These are phyloP conservation scores for Paraphoma chrysanthemicola DNA, from an alignment of 2,329 filamentous ascomycete genomes.

Conservation along the genomic window DNA sequence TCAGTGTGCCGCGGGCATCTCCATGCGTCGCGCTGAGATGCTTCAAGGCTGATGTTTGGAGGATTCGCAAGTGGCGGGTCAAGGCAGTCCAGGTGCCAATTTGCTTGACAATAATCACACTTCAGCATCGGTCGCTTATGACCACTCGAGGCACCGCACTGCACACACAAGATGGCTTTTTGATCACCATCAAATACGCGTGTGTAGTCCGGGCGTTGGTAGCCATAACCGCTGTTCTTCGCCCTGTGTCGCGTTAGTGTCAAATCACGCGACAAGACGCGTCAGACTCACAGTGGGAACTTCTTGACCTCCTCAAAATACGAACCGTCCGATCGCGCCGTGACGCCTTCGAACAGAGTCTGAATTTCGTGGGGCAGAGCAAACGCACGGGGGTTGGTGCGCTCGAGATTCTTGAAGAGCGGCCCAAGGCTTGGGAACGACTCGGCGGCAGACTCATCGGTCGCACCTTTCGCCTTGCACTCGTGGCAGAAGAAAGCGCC, in stretches of 20 bases:
- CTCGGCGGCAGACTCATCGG: slow-evolving; percentile 33
- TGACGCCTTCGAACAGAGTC: slow-evolving; percentile 80
- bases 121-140: slow-evolving; percentile 77
- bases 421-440: slow-evolving; percentile 58
- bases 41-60: slow-evolving; percentile 62
- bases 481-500: slow-evolving; percentile 77
- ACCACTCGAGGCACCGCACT: slow-evolving; percentile 72
- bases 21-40: slow-evolving; percentile 73
- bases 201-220: slow-evolving; percentile 53
- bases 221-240: slow-evolving; percentile 50
- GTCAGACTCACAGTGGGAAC: slow-evolving; percentile 63
- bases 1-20: slow-evolving; percentile 88
- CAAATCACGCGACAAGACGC: slow-evolving; percentile 30
- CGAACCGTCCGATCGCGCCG: slow-evolving; percentile 76
- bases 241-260: slow-evolving; percentile 41
- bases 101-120: slow-evolving; percentile 81
- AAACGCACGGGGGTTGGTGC: slow-evolving; percentile 75
- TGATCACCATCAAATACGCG: slow-evolving; percentile 76
- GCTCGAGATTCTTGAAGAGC: slow-evolving; percentile 70
- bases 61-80: slow-evolving; percentile 83
- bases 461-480: slow-evolving; percentile 31
- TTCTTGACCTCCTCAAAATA: slow-evolving; percentile 74
- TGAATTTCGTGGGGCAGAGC: slow-evolving; percentile 73
- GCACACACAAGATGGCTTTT: slow-evolving; percentile 77
- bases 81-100: slow-evolving; percentile 93